These are phyloP conservation scores for Murraya koenigii DNA, from an alignment of 345 rosid genomes.

Conservation along the genomic window DNA sequence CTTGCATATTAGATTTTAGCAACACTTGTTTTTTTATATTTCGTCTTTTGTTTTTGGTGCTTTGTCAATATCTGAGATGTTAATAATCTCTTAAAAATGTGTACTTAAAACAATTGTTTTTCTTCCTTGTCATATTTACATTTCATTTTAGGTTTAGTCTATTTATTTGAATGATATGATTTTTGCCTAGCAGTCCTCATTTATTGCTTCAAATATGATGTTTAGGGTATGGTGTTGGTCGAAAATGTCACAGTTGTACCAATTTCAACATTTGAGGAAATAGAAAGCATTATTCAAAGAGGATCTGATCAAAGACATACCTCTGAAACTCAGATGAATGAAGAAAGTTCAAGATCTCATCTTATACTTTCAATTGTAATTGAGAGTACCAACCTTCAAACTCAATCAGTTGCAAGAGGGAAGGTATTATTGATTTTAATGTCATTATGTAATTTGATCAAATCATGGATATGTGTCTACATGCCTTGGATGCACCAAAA, in stretches of 20 bases:
- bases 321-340: conserved; percentile 94
- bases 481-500: background rate
- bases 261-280: conserved; percentile 71
- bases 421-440: conserved; percentile 48
- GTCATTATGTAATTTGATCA: background rate
- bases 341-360: conserved; percentile 96
- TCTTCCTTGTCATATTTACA: background rate
- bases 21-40: background rate
- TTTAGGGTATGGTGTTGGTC: conserved; percentile 86
- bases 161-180: background rate
- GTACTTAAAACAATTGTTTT: background rate
- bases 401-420: conserved; percentile 85
- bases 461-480: background rate
- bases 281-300: conserved; percentile 61
- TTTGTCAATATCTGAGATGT: background rate
- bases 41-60: background rate
- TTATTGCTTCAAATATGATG: conserved; percentile 14
- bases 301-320: conserved; percentile 87
- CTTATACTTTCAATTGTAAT: conserved; percentile 80
- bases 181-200: conserved; percentile 7
- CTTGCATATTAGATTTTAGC: background rate
- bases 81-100: background rate
- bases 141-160: background rate
- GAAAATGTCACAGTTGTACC: conserved; percentile 80
- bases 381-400: conserved; percentile 95